These are phyloP conservation scores for Solanum etuberosum DNA, from an alignment of 257 asterid species.

Conservation along the genomic window DNA sequence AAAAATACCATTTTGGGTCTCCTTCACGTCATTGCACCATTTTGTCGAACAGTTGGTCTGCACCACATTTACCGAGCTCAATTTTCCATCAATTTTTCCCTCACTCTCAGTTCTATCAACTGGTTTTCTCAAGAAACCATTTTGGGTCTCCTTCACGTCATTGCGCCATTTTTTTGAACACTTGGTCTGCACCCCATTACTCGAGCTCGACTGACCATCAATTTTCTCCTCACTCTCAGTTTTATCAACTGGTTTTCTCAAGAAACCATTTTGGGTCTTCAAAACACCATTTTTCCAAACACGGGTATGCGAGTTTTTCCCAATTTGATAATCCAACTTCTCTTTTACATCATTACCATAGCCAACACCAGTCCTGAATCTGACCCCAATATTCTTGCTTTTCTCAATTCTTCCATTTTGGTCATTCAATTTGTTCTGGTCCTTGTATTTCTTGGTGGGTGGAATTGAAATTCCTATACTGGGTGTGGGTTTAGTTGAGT, in stretches of 20 bases:
- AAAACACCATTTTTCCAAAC: conserved; percentile 1
- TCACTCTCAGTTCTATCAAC: neutral
- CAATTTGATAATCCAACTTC: neutral
- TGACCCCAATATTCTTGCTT: conserved; percentile 6
- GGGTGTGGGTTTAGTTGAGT: conserved; percentile 26
- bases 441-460: conserved; percentile 21
- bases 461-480: conserved; percentile 25
- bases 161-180: conserved; percentile 69
- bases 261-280: conserved; percentile 8
- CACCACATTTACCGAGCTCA: neutral
- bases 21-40: conserved; percentile 19
- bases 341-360: conserved; percentile 6
- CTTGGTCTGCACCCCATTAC: conserved; percentile 17
- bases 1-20: neutral
- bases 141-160: neutral
- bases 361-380: conserved; percentile 9
- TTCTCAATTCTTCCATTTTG: conserved; percentile 8
- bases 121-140: conserved; percentile 4
- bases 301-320: neutral
- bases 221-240: neutral
- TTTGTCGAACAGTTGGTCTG: conserved; percentile 64
- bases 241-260: neutral
- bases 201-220: neutral
- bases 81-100: neutral
- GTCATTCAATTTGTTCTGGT: conserved; percentile 17